phyloP scores from a whole-genome alignment of 352 stramenopile genomes.

The Phytopythium oedochilum region DNA sequence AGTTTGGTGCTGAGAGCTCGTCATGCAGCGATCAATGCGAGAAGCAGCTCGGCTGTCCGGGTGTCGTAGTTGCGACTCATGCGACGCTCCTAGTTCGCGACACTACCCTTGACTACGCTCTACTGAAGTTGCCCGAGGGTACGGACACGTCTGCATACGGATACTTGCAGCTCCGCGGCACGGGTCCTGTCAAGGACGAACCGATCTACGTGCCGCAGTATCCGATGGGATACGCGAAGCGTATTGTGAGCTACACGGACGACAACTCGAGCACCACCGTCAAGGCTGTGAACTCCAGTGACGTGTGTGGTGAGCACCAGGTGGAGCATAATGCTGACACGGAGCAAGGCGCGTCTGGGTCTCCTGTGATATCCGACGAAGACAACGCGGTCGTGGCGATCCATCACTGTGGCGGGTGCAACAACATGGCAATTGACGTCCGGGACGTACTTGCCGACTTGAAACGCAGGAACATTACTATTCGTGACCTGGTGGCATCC shows the following conservation, averaged over 20 bases:
- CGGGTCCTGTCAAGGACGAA: slow-evolving; percentile 30
- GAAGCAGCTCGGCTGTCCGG: slow-evolving; percentile 32
- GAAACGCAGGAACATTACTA: slow-evolving; percentile 23
- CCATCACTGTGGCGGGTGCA: slow-evolving; percentile 51
- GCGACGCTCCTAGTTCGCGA: slow-evolving; percentile 37
- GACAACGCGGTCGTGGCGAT: slow-evolving; percentile 52
- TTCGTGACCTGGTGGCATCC: slow-evolving; percentile 23
- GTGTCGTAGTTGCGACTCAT: slow-evolving; percentile 36
- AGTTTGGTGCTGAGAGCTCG: slow-evolving; percentile 52
- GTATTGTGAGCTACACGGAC: slow-evolving; percentile 37
- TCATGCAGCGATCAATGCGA: slow-evolving; percentile 44
- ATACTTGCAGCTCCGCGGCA: slow-evolving; percentile 46
- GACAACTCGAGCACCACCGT: slow-evolving; percentile 21
- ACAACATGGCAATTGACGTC: slow-evolving; percentile 37
- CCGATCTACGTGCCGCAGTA: slow-evolving; percentile 64
- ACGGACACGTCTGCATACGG: slow-evolving; percentile 32
- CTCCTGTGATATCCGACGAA: slow-evolving; percentile 26
- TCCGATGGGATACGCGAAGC: slow-evolving; percentile 42
- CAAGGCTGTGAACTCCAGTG: slow-evolving; percentile 18
- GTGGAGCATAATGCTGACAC: slow-evolving; percentile 46
- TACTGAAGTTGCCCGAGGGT: slow-evolving; percentile 45
- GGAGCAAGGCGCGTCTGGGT: slow-evolving; percentile 36
- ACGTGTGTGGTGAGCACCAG: slow-evolving; percentile 29
- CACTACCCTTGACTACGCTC: slow-evolving; percentile 40
- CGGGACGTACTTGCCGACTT: slow-evolving; percentile 34